Base-by-base conservation (phyloP, 768 basidiomycete species). In the Leccinum ochraceum region DNA sequence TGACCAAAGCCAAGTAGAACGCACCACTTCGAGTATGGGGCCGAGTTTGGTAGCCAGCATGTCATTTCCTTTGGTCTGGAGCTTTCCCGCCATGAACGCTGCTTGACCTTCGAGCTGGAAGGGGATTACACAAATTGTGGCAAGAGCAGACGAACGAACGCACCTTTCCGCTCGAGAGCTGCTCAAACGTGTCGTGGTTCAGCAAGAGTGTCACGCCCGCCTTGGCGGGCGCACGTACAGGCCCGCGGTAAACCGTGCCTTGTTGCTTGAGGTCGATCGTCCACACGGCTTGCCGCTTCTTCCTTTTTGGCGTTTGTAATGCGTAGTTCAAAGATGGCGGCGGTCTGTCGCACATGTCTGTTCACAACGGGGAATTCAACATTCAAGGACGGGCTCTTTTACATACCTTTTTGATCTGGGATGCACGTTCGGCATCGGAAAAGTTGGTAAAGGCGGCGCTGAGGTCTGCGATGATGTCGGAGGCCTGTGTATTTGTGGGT, bases 41-140 rank as follows among this genome's bases (percentile, higher is more conserved):
- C 90, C 89, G 37, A 97, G 89, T 75, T 96, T 98, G 26, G 93
- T 95, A 1, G 91, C 93, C 62, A 95, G 83, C 92, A 95, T 94
- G 75, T 94, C 86, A 77, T 94, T 95, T 56, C 93, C 94, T 73
- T 84, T 89, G n/a, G 91, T 89, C 84, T 95, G 96, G 54, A 97
- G 84, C 71, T 92, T 91, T 30, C 95, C 95, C 7, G 90, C 92
- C 91, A 98, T 92, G 79, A 95, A 97, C 20, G 94, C 94, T 72
- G 94, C 95, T 76, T 97, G 95, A 20, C 92, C 94, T 67, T 91
- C 93, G 50, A 90, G 78, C 89, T 93, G 63, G 39, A 8, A 30
- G 54, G 52, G n/a, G 42, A 3, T 13, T 13, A 36, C 11, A 36
- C 9, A 32, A 11, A 32, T 10, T 32, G 7, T 11, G 10, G 32